Percentiles rank a stretch among this genome's conserved stretches.
Conservation (phyloP, 2,329 filamentous ascomycete genomes). For the Colletotrichum tropicicola region DNA sequence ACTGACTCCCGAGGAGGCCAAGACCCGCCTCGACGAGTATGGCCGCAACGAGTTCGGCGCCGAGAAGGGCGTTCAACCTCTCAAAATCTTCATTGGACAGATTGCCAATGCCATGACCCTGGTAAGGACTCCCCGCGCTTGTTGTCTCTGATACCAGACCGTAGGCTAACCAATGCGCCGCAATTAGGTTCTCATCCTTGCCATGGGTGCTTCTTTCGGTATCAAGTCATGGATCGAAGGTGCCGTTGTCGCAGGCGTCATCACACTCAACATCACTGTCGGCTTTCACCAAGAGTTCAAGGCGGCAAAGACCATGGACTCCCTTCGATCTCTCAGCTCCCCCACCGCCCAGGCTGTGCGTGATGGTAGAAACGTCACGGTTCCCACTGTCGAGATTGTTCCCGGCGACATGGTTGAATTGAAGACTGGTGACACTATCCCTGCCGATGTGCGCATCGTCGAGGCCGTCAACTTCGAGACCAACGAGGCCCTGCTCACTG, state of each 20-base stretch:
- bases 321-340: constrained; percentile 52
- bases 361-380: constrained; percentile 47
- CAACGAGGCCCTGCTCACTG: constrained; percentile 72
- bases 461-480: constrained; percentile 74
- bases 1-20: constrained; percentile 62
- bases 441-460: constrained; percentile 65
- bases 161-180: not conserved
- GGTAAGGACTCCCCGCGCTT: constrained; percentile 46
- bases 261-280: constrained; percentile 65
- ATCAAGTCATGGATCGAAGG: constrained; percentile 69
- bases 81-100: constrained; percentile 72
- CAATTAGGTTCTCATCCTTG: constrained; percentile 60
- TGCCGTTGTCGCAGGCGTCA: constrained; percentile 65
- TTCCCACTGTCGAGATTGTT: constrained; percentile 56
- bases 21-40: constrained; percentile 61
- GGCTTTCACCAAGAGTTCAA: constrained; percentile 56
- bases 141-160: not conserved
- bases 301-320: constrained; percentile 60
- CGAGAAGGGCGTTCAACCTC: constrained; percentile 64
- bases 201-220: constrained; percentile 65
- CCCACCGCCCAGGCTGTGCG: constrained; percentile 54
- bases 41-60: constrained; percentile 72
- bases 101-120: constrained; percentile 76
- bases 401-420: constrained; percentile 65
- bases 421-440: constrained; percentile 68